A percentile compares a stretch with the other conserved stretches of the same genome.
Conservation (phyloP, 31 red algal species). For the Endocladia muricata region DNA sequence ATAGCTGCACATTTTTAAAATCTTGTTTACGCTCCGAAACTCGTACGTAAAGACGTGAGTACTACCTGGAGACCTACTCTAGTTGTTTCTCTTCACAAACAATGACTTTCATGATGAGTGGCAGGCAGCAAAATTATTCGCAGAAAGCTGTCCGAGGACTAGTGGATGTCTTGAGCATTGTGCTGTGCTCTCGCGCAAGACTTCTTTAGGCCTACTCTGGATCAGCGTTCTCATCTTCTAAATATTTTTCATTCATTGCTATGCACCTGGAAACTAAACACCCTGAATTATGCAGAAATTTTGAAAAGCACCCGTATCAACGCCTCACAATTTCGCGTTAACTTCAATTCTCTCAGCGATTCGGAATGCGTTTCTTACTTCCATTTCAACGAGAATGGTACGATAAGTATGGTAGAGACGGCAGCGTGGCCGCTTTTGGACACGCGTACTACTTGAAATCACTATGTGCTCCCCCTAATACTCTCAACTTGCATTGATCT, state of each 20-base stretch:
- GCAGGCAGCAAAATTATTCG: constrained; percentile 9
- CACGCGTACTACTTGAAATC: not conserved
- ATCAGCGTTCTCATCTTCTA: not conserved
- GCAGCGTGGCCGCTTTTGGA: not conserved
- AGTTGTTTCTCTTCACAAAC: not conserved
- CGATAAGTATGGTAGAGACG: not conserved
- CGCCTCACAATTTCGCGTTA: not conserved
- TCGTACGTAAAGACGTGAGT: constrained; percentile 4
- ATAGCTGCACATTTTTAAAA: too few relatives aligned
- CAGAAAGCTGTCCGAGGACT: constrained; percentile 6
- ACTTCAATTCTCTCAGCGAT: not conserved
- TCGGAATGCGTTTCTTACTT: not conserved
- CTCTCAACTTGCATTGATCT: constrained; percentile 18
- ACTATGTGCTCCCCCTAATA: not conserved
- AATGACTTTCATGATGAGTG: not conserved
- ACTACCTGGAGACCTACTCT: not conserved
- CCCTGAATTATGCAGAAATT: not conserved
- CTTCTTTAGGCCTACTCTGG: not conserved
- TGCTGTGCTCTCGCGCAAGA: not conserved
- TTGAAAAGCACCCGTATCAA: not conserved
- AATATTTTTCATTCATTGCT: not conserved
- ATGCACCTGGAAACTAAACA: not conserved
- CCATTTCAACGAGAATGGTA: not conserved
- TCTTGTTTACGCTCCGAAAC: constrained; percentile 7
- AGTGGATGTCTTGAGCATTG: not conserved